Evolutionary conservation across 345 rosid species (phyloP).

Genomic region (Gossypium longicalyx): DNA sequence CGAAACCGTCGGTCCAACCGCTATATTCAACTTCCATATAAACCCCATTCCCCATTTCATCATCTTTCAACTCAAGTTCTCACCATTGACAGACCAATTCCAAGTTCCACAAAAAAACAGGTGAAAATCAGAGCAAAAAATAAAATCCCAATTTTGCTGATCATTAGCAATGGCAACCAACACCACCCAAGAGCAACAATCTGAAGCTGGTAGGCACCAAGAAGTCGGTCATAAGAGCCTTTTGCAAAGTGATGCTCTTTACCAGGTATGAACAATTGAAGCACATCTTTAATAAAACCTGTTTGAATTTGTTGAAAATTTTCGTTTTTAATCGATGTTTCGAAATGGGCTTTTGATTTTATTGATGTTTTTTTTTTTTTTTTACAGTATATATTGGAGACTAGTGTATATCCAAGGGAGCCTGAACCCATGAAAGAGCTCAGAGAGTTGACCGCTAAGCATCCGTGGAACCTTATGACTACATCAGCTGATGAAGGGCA

Average conservation of each 20-base stretch:
- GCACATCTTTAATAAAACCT: neutral
- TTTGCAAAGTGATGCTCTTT: slow-evolving; percentile 86
- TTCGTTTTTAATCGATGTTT: neutral
- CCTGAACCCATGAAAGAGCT: slow-evolving; percentile 95
- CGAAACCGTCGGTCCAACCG: slow-evolving; percentile 19
- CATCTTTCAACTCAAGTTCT: slow-evolving; percentile 11
- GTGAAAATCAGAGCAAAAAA: neutral
- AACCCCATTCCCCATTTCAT: neutral
- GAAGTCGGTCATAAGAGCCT: slow-evolving; percentile 98
- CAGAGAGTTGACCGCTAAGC: slow-evolving; percentile 91
- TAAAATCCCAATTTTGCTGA: too few species aligned
- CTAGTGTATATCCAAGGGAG: slow-evolving; percentile 97
- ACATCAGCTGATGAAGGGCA: slow-evolving; percentile 99
- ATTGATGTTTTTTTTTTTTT: too few species aligned
- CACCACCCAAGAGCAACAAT: slow-evolving; percentile 49
- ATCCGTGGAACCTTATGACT: slow-evolving; percentile 97
- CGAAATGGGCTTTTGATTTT: neutral
- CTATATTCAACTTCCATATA: slow-evolving; percentile 17
- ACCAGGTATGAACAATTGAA: slow-evolving; percentile 47
- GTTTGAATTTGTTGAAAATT: neutral
- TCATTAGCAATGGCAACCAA: slow-evolving; percentile 42
- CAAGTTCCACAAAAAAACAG: too few species aligned
- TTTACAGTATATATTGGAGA: slow-evolving; percentile 79
- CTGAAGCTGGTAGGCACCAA: slow-evolving; percentile 56
- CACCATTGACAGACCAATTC: neutral